phyloP scores from a whole-genome alignment of 2,329 filamentous ascomycete genomes.

The Penicillium capsulatum region DNA sequence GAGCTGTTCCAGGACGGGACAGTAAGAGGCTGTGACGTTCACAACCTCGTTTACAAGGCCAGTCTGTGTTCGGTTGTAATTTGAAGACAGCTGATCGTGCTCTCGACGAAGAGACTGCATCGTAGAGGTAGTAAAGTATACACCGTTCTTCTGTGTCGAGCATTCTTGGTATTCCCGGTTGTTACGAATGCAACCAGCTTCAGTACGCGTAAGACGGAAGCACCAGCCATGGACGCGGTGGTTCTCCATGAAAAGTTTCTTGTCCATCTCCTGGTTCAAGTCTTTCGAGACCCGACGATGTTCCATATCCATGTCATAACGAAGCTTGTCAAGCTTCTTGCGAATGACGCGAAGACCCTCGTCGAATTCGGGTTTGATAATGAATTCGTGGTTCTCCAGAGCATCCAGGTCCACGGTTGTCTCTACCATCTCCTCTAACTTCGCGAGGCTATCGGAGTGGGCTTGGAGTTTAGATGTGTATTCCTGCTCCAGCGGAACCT shows the following conservation, averaged over 20 bases:
- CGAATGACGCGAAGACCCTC: slow-evolving; percentile 82
- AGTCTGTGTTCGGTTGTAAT: slow-evolving; percentile 90
- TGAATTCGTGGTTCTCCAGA: slow-evolving; percentile 93
- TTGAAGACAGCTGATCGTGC: slow-evolving; percentile 87
- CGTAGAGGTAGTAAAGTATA: slow-evolving; percentile 89
- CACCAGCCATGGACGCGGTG: slow-evolving; percentile 96
- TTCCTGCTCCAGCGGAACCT: slow-evolving; percentile 75
- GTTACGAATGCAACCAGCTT: slow-evolving; percentile 89
- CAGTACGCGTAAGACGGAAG: slow-evolving; percentile 83
- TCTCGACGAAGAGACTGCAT: slow-evolving; percentile 79
- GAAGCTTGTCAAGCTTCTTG: slow-evolving; percentile 81
- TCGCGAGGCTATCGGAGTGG: slow-evolving; percentile 72
- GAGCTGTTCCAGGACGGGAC: slow-evolving; percentile 82
- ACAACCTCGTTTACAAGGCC: slow-evolving; percentile 92
- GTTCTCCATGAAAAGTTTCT: slow-evolving; percentile 97
- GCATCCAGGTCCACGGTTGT: slow-evolving; percentile 95
- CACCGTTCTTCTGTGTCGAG: slow-evolving; percentile 97
- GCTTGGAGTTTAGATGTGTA: slow-evolving; percentile 81
- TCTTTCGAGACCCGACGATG: slow-evolving; percentile 73
- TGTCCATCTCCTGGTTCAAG: slow-evolving; percentile 86
- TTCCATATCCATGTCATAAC: slow-evolving; percentile 76
- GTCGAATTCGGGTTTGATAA: slow-evolving; percentile 98
- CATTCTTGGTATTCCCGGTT: slow-evolving; percentile 88
- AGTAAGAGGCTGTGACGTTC: slow-evolving; percentile 87
- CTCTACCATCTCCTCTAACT: slow-evolving; percentile 96